Conservation (phyloP, 2,329 filamentous ascomycete genomes). For the Colletotrichum sp. region DNA sequence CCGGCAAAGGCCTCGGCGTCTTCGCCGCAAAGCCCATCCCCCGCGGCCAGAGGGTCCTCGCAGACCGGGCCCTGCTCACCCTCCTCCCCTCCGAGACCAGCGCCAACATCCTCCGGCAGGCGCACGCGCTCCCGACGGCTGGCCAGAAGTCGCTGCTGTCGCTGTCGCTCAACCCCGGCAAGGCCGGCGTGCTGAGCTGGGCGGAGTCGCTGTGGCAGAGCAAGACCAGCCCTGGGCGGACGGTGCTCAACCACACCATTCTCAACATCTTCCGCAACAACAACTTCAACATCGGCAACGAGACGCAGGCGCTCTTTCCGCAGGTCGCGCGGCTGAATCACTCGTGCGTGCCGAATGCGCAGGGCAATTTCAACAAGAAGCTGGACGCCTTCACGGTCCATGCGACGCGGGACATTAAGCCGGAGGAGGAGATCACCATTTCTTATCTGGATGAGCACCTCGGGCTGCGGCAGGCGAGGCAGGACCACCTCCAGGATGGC, state of each 20-base stretch:
- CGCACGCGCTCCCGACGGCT: not conserved
- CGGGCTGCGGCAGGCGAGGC: not conserved
- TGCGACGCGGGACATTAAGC: not conserved
- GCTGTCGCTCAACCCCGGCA: constrained; percentile 1
- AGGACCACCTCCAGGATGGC: not conserved
- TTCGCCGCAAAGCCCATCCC: constrained; percentile 4
- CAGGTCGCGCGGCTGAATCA: constrained; percentile 13
- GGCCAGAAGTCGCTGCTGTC: not conserved
- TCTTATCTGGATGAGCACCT: constrained; percentile 18
- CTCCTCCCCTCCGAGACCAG: not conserved
- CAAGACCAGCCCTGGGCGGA: not conserved
- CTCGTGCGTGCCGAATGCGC: constrained; percentile 17
- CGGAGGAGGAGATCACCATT: constrained; percentile 16
- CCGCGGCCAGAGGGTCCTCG: constrained; percentile 3
- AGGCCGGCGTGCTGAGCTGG: constrained; percentile 10
- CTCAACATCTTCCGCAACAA: constrained; percentile 21
- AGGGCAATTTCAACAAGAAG: constrained; percentile 9
- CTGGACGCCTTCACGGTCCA: constrained; percentile 8
- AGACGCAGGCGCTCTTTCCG: constrained; percentile 3
- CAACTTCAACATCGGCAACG: constrained; percentile 13
- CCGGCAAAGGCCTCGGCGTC: constrained; percentile 16
- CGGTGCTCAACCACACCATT: constrained; percentile 8
- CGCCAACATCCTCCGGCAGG: not conserved
- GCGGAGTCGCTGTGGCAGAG: constrained; percentile 15
- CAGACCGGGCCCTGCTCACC: constrained; percentile 15